These are phyloP conservation scores for Croton laevigatus DNA, from an alignment of 441 rosid genomes.

Conservation along the genomic window DNA sequence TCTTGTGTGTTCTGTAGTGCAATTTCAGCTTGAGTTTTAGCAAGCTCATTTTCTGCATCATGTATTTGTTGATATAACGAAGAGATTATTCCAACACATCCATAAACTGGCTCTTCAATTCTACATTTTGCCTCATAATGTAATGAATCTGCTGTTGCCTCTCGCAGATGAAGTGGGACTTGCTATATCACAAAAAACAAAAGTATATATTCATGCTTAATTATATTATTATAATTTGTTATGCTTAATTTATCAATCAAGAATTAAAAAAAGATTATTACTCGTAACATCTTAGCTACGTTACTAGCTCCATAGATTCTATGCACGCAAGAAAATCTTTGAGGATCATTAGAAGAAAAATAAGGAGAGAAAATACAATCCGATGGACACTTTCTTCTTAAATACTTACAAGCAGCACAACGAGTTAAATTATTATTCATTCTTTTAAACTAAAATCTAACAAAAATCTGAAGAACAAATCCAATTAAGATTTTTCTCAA, in stretches of 20 bases:
- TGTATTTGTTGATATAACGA: conserved; percentile 30
- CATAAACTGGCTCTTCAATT: conserved; percentile 35
- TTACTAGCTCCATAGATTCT: conserved; percentile 37
- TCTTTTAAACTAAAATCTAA: conserved; percentile 1
- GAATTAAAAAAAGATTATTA: not conserved
- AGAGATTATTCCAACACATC: conserved; percentile 34
- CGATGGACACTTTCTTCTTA: conserved; percentile 35
- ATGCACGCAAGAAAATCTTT: conserved; percentile 36
- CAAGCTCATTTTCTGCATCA: conserved; percentile 15
- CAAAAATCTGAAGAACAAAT: not conserved
- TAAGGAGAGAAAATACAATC: conserved; percentile 36
- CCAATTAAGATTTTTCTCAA: not conserved
- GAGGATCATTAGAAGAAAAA: conserved; percentile 36
- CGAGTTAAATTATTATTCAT: conserved; percentile 10
- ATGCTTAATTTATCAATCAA: too few relatives aligned
- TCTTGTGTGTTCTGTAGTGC: not conserved
- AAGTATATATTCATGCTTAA: too few relatives aligned
- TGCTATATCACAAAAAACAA: conserved; percentile 13
- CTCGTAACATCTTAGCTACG: conserved; percentile 33
- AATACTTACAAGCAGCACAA: conserved; percentile 41
- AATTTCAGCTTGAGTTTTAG: conserved; percentile 22
- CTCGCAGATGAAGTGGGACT: conserved; percentile 26
- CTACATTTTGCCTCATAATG: conserved; percentile 29
- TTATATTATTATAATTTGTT: too few relatives aligned
- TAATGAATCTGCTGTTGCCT: conserved; percentile 30